These are phyloP conservation scores for Gossypium longicalyx DNA, from an alignment of 345 rosid species.

Conservation along the genomic window DNA sequence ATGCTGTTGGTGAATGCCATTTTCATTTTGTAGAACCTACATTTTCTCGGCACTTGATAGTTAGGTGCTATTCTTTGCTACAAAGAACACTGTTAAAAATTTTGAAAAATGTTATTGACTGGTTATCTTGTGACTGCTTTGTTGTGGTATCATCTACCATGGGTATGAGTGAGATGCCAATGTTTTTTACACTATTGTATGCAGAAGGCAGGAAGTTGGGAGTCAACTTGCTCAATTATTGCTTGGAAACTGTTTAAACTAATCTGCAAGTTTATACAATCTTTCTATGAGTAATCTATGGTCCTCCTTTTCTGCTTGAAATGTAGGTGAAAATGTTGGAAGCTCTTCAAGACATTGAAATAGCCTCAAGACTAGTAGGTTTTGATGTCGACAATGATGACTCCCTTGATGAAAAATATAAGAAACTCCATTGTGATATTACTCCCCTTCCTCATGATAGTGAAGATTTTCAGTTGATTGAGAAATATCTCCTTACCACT, in stretches of 20 bases:
- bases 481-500: constrained; percentile 73
- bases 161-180: neutral
- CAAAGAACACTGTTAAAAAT: neutral
- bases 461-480: constrained; percentile 64
- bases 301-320: constrained; percentile 17
- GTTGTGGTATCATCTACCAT: neutral
- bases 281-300: neutral
- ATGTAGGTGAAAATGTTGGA: constrained; percentile 94
- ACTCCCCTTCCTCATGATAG: constrained; percentile 79
- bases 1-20: neutral
- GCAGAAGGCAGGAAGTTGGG: neutral
- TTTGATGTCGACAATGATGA: constrained; percentile 76
- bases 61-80: neutral
- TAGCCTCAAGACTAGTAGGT: constrained; percentile 95
- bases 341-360: constrained; percentile 93
- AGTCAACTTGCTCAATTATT: neutral
- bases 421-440: constrained; percentile 62
- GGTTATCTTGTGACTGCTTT: neutral
- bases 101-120: neutral
- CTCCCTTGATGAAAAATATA: constrained; percentile 78
- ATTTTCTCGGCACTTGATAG: neutral
- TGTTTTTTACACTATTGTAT: neutral
- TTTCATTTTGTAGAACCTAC: neutral
- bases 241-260: neutral
- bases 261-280: neutral